Evolutionary conservation across 169 alveolate species (phyloP), one percentile per base, ranked within the genome.

Genomic region (Eimeria zaria): DNA sequence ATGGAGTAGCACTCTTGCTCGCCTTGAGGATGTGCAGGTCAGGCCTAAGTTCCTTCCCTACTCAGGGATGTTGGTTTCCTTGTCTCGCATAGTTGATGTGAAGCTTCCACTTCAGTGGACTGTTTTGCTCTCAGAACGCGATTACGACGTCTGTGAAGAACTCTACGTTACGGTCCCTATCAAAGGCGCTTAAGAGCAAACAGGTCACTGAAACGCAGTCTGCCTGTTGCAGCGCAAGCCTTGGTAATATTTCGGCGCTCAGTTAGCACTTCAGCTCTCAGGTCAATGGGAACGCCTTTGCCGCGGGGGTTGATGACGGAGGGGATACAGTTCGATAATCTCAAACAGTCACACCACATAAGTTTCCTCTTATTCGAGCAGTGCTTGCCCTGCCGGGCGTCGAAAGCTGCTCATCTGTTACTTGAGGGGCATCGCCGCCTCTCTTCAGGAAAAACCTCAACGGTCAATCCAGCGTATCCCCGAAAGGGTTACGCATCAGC

Each of bases 1-100:
- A 0, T 83, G 91, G 91, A 36, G 18, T 22, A 11, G 91, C 53
- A 58, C 46, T 1, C 46, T 51, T 6, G 51, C 71, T 53, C 69
- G 64, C 30, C 73, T 83, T 30, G 74, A 83, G 55, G 73, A 55
- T 27, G 44, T 55, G 39, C 91, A 83, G 71, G 91, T 83, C 60
- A 53, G 80, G 80, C 5, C n/a, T n/a, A n/a, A 64, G 18, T 64
- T 24, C 39, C 9, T 69, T 9, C 51, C 27, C 51, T 33, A 16
- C n/a, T 64, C 27, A 69, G 2, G n/a, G 20, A 33, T 36, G 80
- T 36, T 69, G 51, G 51, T 11, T 36, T 69, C 27, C 48, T 48
- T 30, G 27, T 33, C 44, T 33, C 78, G 33, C 6, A 14, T 7
- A 33, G n/a, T 64, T 24, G 51, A 36, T 36, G 81, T 51, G 1